A percentile compares a stretch with the other conserved stretches of the same genome.
Conservation (phyloP, 208 protist genomes). For the Leptomonas seymouri region DNA sequence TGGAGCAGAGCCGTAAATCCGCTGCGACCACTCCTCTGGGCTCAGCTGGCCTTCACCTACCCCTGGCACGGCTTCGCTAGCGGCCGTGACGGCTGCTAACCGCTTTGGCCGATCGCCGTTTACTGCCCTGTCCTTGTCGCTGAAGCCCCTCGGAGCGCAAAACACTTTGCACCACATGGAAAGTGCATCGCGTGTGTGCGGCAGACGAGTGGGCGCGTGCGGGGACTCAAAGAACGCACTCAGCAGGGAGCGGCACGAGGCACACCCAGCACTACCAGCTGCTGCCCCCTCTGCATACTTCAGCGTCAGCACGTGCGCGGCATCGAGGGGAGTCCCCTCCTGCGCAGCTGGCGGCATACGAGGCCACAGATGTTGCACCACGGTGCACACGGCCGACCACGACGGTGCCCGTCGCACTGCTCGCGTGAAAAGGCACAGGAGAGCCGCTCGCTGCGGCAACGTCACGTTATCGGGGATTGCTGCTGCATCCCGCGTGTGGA, state of each 20-base stretch:
- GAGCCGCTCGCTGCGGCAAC: constrained; percentile 6
- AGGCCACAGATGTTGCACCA: constrained; percentile 4
- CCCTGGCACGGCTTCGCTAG: neutral
- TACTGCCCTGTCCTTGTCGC: neutral
- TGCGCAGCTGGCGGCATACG: neutral
- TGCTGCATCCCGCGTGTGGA: too few species aligned
- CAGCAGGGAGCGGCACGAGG: constrained; percentile 2
- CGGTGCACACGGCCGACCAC: constrained; percentile 13
- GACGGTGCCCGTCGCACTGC: constrained; percentile 24
- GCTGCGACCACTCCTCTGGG: constrained; percentile 1
- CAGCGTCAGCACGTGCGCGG: neutral
- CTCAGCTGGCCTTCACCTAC: neutral
- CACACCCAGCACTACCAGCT: neutral
- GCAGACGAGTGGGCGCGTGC: constrained; percentile 5
- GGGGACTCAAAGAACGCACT: constrained; percentile 15
- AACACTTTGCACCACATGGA: constrained; percentile 4
- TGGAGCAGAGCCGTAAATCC: neutral
- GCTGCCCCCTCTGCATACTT: neutral
- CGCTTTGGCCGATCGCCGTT: neutral
- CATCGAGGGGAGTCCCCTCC: neutral
- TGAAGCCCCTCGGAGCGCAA: neutral
- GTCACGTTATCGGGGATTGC: neutral
- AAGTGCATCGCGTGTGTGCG: neutral
- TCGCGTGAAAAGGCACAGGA: constrained; percentile 21
- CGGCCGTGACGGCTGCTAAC: neutral